phyloP scores from a whole-genome alignment of 2,329 filamentous ascomycete species.

The Xylaria sp. region DNA sequence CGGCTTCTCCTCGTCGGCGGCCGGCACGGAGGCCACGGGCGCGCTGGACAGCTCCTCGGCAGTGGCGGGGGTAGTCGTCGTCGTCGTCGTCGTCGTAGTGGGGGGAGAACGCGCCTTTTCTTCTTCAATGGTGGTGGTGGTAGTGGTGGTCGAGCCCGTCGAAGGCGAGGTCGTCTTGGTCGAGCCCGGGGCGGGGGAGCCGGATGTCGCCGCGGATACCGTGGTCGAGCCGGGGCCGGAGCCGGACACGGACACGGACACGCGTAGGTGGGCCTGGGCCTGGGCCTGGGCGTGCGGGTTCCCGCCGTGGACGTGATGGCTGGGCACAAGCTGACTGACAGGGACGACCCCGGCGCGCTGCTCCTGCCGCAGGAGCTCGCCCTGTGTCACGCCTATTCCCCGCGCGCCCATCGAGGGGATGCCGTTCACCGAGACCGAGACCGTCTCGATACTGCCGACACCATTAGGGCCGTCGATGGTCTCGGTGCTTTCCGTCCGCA shows the following conservation, averaged over 20 bases:
- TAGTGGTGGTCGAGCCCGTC: too few relatives aligned
- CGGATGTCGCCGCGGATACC: background rate
- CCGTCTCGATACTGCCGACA: slow-evolving; percentile 77
- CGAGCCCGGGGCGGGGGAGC: slow-evolving; percentile 11
- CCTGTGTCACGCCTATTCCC: slow-evolving; percentile 71
- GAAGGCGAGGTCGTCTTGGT: too few relatives aligned
- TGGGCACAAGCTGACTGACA: slow-evolving; percentile 59
- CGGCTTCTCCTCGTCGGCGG: slow-evolving; percentile 64
- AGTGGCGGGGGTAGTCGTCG: background rate
- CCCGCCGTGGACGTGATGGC: slow-evolving; percentile 36
- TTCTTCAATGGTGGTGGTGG: too few relatives aligned
- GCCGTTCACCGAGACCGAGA: slow-evolving; percentile 75
- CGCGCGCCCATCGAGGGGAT: slow-evolving; percentile 56
- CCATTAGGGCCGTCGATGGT: slow-evolving; percentile 82
- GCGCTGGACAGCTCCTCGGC: slow-evolving; percentile 27
- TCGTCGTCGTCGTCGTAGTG: background rate
- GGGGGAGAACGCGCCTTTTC: too few relatives aligned
- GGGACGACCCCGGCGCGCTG: slow-evolving; percentile 81
- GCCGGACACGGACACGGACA: too few relatives aligned
- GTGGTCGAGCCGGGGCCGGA: background rate
- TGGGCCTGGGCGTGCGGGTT: slow-evolving; percentile 27
- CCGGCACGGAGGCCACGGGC: slow-evolving; percentile 34
- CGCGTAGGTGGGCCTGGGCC: slow-evolving; percentile 26
- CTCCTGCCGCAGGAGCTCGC: slow-evolving; percentile 83
- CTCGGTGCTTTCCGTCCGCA: slow-evolving; percentile 75